These are phyloP conservation scores for Entomortierella parvispora DNA, from an alignment of 192 early-diverging fungal species.

Conservation along the genomic window DNA sequence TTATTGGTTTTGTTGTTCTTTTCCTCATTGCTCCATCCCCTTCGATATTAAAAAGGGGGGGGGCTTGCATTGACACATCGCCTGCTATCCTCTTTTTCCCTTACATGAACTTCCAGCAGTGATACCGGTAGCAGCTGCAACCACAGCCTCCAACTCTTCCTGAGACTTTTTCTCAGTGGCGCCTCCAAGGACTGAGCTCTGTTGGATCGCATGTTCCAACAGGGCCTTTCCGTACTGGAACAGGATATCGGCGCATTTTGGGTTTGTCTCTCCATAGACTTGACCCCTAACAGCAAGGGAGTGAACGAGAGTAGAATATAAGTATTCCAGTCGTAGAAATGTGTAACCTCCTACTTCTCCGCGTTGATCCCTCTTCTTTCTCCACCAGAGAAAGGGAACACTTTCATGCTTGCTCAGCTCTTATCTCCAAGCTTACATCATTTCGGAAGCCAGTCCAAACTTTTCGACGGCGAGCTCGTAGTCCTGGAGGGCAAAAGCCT, in stretches of 20 bases:
- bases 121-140: conserved; percentile 17
- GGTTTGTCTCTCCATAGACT: conserved; percentile 68
- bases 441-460: conserved; percentile 75
- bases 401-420: no score
- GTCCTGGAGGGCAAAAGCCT: conserved; percentile 69
- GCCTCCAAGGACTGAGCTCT: conserved; percentile 79
- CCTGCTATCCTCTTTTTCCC: not conserved
- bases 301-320: not conserved
- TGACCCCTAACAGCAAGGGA: conserved; percentile 57
- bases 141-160: conserved; percentile 32
- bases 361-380: no score
- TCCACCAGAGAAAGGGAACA: not conserved
- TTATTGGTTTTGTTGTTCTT: no score
- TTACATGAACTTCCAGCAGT: conserved; percentile 10
- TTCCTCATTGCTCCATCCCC: no score
- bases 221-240: conserved; percentile 81
- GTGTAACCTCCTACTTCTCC: no score
- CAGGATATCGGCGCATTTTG: conserved; percentile 74
- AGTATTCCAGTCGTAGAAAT: not conserved
- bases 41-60: no score
- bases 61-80: no score
- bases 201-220: conserved; percentile 76
- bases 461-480: conserved; percentile 71
- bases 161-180: conserved; percentile 53
- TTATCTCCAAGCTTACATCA: no score